These are phyloP conservation scores for Ziziphus jujuba DNA, from an alignment of 306 rosid genomes.

Conservation along the genomic window DNA sequence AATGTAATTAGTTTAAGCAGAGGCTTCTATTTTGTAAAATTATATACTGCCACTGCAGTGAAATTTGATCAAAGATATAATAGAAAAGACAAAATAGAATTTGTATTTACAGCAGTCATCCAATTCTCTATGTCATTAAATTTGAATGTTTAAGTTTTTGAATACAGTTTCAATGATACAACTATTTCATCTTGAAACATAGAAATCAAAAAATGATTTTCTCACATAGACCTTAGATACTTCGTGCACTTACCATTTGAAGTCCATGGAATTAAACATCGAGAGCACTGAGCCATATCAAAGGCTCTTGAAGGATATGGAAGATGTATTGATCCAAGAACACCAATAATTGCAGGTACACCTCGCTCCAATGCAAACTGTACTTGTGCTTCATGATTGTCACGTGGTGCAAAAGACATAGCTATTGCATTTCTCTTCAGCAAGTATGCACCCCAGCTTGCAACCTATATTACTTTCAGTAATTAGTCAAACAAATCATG, in stretches of 20 bases:
- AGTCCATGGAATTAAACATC: conserved; percentile 95
- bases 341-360: conserved; percentile 92
- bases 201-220: conserved; percentile 16
- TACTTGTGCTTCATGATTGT: conserved; percentile 98
- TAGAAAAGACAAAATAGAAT: background rate
- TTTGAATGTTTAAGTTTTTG: background rate
- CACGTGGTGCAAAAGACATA: conserved; percentile 97
- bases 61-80: background rate
- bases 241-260: conserved; percentile 61
- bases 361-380: conserved; percentile 98
- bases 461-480: conserved; percentile 63
- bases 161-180: background rate
- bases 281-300: conserved; percentile 98
- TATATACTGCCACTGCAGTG: background rate
- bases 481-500: conserved; percentile 34
- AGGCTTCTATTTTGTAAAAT: background rate
- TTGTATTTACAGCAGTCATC: background rate
- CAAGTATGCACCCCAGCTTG: conserved; percentile 99
- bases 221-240: conserved; percentile 15
- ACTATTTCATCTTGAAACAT: conserved; percentile 7
- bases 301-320: conserved; percentile 94
- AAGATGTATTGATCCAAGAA: conserved; percentile 82
- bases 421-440: conserved; percentile 81
- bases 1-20: conserved; percentile 11
- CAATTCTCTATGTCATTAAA: no score